Percentiles rank a stretch among this genome's conserved stretches.
These are phyloP conservation scores for Aspergillus aculeatus DNA, from an alignment of 2,329 filamentous ascomycete genomes.

Conservation along the genomic window DNA sequence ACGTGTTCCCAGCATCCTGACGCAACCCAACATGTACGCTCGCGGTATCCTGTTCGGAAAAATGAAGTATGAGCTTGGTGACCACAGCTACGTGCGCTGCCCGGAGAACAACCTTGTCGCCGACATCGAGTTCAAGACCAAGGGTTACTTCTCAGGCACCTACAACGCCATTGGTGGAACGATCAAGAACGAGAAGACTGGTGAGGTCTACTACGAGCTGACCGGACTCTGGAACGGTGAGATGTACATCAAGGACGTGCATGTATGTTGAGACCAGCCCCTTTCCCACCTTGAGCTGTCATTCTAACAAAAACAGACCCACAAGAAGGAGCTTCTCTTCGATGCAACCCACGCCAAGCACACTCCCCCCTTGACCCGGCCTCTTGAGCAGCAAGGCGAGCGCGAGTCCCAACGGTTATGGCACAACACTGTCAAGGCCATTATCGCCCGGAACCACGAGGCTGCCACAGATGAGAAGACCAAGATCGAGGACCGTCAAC, in stretches of 20 bases:
- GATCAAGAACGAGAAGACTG: conserved; percentile 84
- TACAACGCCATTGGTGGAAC: conserved; percentile 94
- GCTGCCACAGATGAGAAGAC: conserved; percentile 92
- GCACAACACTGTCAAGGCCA: conserved; percentile 75
- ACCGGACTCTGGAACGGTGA: conserved; percentile 92
- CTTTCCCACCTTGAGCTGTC: not conserved
- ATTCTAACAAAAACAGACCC: conserved; percentile 59
- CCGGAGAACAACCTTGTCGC: conserved; percentile 82
- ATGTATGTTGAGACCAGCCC: conserved; percentile 33
- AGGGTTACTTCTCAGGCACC: conserved; percentile 92
- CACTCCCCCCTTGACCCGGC: conserved; percentile 69
- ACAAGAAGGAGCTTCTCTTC: conserved; percentile 86
- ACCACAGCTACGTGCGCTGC: conserved; percentile 90
- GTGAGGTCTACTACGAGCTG: conserved; percentile 84
- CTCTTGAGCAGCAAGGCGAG: conserved; percentile 81
- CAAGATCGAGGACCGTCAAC: conserved; percentile 89
- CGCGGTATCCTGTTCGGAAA: conserved; percentile 95
- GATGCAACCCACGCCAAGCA: conserved; percentile 77
- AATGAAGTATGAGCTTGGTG: conserved; percentile 98
- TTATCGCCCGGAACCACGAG: conserved; percentile 82
- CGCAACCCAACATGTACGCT: conserved; percentile 99
- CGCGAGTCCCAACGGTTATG: conserved; percentile 88
- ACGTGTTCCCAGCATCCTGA: conserved; percentile 66
- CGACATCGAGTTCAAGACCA: conserved; percentile 97
- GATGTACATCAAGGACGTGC: conserved; percentile 87